Conservation (phyloP, 352 stramenopile species). For the Lagenidium sp. region DNA sequence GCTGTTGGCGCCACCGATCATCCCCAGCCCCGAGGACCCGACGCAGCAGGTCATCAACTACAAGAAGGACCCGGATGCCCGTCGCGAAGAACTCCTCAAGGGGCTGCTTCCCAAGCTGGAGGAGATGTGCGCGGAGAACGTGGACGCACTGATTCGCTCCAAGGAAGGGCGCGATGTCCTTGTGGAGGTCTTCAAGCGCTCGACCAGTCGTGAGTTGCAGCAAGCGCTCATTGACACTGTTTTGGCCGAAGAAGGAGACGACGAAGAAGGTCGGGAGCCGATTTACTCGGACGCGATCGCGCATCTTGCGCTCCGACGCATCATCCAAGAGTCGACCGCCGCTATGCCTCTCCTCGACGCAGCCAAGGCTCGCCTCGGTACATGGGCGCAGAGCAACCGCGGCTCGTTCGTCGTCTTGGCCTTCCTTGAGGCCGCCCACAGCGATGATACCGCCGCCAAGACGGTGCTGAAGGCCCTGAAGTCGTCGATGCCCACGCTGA, state of each 20-base stretch:
- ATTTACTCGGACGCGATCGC: constrained; percentile 68
- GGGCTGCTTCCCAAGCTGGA: constrained; percentile 75
- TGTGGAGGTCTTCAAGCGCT: constrained; percentile 71
- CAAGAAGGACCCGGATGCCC: constrained; percentile 78
- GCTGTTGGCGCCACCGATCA: constrained; percentile 63
- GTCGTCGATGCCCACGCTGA: constrained; percentile 36
- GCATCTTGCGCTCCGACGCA: constrained; percentile 56
- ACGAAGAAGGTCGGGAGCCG: constrained; percentile 27
- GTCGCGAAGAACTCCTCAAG: constrained; percentile 70
- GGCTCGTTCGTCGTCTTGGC: constrained; percentile 78
- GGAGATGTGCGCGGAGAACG: constrained; percentile 59
- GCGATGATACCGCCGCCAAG: constrained; percentile 30
- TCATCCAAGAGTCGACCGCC: constrained; percentile 70
- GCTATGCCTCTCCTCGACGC: constrained; percentile 43
- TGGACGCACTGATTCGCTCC: constrained; percentile 54
- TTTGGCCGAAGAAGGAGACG: constrained; percentile 27
- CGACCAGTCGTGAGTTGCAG: constrained; percentile 33
- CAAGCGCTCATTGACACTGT: constrained; percentile 35
- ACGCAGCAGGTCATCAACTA: constrained; percentile 69
- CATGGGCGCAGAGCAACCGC: constrained; percentile 64
- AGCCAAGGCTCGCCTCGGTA: constrained; percentile 26
- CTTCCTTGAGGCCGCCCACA: constrained; percentile 67
- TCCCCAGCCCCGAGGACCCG: constrained; percentile 54
- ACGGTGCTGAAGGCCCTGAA: constrained; percentile 59
- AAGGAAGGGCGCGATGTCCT: constrained; percentile 77